phyloP scores from a whole-genome alignment of 1,284 basidiomycete genomes.

The Sanguinoderma infundibulare region DNA sequence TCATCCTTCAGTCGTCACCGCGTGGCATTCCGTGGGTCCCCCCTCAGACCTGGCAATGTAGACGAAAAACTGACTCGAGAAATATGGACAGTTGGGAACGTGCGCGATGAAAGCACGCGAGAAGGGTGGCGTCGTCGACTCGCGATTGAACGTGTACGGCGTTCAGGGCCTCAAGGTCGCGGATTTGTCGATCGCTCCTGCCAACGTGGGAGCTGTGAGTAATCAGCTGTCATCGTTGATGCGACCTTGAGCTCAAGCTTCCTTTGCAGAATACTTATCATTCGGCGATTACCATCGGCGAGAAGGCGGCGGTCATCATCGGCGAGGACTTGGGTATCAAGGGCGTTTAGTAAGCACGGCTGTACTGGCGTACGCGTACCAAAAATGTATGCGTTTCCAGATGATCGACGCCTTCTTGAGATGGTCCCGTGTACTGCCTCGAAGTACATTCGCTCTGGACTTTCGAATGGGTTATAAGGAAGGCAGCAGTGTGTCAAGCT shows the following conservation, averaged over 20 bases:
- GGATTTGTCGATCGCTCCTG: slow-evolving; percentile 47
- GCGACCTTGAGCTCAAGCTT: not conserved
- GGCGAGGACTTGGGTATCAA: slow-evolving; percentile 44
- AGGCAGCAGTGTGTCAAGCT: too few species aligned
- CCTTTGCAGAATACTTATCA: slow-evolving; percentile 47
- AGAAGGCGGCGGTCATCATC: slow-evolving; percentile 53
- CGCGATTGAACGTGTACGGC: slow-evolving; percentile 66
- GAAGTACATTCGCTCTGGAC: too few species aligned
- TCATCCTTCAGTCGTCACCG: not conserved
- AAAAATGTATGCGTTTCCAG: too few species aligned
- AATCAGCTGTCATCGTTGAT: not conserved
- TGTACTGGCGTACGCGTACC: too few species aligned
- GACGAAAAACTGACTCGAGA: not conserved
- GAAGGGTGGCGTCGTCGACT: slow-evolving; percentile 63
- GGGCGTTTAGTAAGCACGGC: not conserved
- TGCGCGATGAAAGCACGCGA: slow-evolving; percentile 69
- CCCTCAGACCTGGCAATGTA: not conserved
- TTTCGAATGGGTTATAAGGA: too few species aligned
- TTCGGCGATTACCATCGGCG: slow-evolving; percentile 52
- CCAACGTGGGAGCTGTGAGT: slow-evolving; percentile 21
- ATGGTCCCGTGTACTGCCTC: too few species aligned
- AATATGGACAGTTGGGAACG: slow-evolving; percentile 54
- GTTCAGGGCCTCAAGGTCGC: slow-evolving; percentile 62
- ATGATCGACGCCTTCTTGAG: too few species aligned
- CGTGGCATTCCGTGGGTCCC: slow-evolving; percentile 57